A percentile compares a stretch with the other conserved stretches of the same genome.
These are phyloP conservation scores for Leptomonas seymouri DNA, from an alignment of 208 protist species.

Conservation along the genomic window DNA sequence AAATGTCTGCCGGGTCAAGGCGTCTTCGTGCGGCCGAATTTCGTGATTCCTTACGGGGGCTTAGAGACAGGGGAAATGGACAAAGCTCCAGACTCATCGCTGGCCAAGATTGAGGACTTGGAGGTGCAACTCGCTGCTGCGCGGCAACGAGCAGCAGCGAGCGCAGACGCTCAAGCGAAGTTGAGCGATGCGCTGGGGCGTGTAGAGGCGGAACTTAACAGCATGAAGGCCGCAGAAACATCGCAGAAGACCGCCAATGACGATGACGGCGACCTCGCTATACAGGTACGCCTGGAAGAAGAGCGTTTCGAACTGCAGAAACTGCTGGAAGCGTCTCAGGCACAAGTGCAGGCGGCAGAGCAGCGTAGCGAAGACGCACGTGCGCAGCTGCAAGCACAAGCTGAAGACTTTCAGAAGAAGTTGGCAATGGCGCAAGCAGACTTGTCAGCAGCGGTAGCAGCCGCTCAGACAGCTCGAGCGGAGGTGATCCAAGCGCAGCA, in stretches of 20 bases:
- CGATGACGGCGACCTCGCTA: constrained; percentile 22
- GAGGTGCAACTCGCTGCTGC: constrained; percentile 4
- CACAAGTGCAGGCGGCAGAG: constrained; percentile 12
- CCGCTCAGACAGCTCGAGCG: background rate
- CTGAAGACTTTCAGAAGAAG: constrained; percentile 2
- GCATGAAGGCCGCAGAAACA: background rate
- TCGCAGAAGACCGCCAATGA: constrained; percentile 7
- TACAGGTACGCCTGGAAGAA: constrained; percentile 23
- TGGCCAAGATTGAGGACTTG: background rate
- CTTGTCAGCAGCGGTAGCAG: background rate
- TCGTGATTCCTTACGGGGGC: constrained; percentile 38
- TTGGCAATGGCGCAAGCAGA: constrained; percentile 3
- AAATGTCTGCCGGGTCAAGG: constrained; percentile 50
- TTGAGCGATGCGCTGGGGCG: constrained; percentile 6
- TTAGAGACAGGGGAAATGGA: background rate
- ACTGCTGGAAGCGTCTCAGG: constrained; percentile 11
- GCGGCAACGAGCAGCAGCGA: background rate
- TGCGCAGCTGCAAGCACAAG: constrained; percentile 6
- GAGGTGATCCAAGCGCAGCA: background rate
- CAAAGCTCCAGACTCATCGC: background rate
- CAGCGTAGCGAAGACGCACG: background rate
- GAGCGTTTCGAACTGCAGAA: constrained; percentile 11
- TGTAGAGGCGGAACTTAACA: background rate
- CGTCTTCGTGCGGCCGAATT: constrained; percentile 59
- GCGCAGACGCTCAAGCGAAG: background rate